These are phyloP conservation scores for Monilinia vaccinii-corymbosi DNA, from an alignment of 2,329 filamentous ascomycete genomes.

Conservation along the genomic window DNA sequence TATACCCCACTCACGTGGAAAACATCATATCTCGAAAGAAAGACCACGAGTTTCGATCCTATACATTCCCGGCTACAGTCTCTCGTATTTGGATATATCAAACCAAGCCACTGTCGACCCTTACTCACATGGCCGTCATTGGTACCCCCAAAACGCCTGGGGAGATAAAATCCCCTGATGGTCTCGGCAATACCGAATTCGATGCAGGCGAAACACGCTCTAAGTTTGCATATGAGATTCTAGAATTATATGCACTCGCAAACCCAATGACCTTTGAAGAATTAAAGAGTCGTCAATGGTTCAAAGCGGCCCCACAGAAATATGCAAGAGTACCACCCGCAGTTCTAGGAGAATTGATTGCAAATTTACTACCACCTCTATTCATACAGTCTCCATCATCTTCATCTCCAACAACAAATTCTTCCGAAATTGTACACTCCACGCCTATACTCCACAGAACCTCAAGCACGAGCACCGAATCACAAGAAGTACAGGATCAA, in stretches of 20 bases:
- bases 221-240: slow-evolving; percentile 40
- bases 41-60: slow-evolving; percentile 47
- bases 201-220: slow-evolving; percentile 13
- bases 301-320: slow-evolving; percentile 40
- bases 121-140: slow-evolving; percentile 52
- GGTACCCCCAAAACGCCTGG: slow-evolving; percentile 38
- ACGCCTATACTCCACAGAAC: neutral
- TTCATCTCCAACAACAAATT: neutral
- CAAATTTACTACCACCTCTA: slow-evolving; percentile 46
- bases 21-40: slow-evolving; percentile 41
- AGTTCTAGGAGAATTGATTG: slow-evolving; percentile 47
- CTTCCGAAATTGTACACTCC: neutral
- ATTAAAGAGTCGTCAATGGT: slow-evolving; percentile 47
- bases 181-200: slow-evolving; percentile 43
- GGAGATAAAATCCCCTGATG: slow-evolving; percentile 36
- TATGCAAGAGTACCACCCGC: slow-evolving; percentile 48
- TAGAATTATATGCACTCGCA: slow-evolving; percentile 53
- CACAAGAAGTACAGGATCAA: slow-evolving; percentile 26
- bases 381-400: slow-evolving; percentile 29
- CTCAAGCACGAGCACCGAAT: slow-evolving; percentile 19
- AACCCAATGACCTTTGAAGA: slow-evolving; percentile 44
- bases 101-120: slow-evolving; percentile 36
- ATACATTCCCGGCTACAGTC: slow-evolving; percentile 45
- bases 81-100: slow-evolving; percentile 55
- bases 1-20: slow-evolving; percentile 38